Evolutionary conservation across 768 basidiomycete species (phyloP).

Genomic region (Boletus patriciae): DNA sequence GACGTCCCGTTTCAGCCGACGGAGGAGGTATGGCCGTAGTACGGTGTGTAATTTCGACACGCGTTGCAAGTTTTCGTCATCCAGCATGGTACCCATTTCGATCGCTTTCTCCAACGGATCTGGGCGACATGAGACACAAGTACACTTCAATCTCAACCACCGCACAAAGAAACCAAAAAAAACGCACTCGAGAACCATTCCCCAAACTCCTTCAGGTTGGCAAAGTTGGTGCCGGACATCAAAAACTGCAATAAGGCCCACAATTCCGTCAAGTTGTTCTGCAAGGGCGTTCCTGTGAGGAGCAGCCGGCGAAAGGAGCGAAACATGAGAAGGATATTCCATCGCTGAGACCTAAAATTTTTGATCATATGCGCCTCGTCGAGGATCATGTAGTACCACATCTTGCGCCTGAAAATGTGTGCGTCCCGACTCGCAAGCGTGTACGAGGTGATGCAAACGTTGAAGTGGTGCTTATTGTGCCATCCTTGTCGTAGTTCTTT

Average conservation of each 20-base stretch:
- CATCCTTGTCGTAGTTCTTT: slow-evolving; percentile 90
- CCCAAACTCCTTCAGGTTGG: slow-evolving; percentile 88
- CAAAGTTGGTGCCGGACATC: slow-evolving; percentile 86
- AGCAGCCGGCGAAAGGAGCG: slow-evolving; percentile 82
- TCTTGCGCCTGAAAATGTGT: slow-evolving; percentile 87
- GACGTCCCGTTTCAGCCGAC: slow-evolving; percentile 97
- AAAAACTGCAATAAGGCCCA: slow-evolving; percentile 96
- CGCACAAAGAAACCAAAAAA: neutral
- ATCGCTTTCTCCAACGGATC: slow-evolving; percentile 94
- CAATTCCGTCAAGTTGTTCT: slow-evolving; percentile 94
- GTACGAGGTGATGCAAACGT: slow-evolving; percentile 94
- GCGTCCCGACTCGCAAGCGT: slow-evolving; percentile 89
- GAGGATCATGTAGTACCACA: slow-evolving; percentile 95
- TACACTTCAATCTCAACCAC: neutral
- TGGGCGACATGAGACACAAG: slow-evolving; percentile 31
- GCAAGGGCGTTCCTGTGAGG: slow-evolving; percentile 92
- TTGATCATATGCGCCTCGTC: slow-evolving; percentile 99
- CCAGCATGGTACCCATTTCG: slow-evolving; percentile 72
- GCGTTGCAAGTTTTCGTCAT: slow-evolving; percentile 83
- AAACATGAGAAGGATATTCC: slow-evolving; percentile 90
- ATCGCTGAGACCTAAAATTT: slow-evolving; percentile 91
- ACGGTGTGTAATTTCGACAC: slow-evolving; percentile 90
- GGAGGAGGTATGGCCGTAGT: slow-evolving; percentile 91
- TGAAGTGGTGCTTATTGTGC: slow-evolving; percentile 87
- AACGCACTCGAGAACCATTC: slow-evolving; percentile 94